Evolutionary conservation across 768 basidiomycete genomes (phyloP), one percentile per base, ranked within the genome.

Genomic region (Tylopilus sp.): DNA sequence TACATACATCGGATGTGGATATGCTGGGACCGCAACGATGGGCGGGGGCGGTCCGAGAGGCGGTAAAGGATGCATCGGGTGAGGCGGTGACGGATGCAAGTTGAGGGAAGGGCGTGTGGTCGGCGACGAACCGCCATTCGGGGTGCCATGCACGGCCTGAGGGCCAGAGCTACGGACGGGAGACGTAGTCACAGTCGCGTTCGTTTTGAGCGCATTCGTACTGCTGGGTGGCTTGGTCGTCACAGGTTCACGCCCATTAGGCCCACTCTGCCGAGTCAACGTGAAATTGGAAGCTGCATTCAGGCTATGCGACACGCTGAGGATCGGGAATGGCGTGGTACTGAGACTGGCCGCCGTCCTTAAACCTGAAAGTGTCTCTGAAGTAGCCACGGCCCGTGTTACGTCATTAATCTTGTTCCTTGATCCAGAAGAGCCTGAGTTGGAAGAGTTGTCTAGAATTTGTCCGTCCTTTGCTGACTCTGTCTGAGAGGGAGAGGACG

Each of bases 271-370:
- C 6, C 44, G 43, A 4, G 26, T 13, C 10, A 5, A 9, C 35
- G 47, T 22, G 28, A 42, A 18, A 18, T 47, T 21, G 23, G 51
- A 41, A 13, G 17, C 12, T 15, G 22, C 8, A 28, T 8, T 28
- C 28, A 7, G 17, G 3, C 28, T 33, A 18, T 33, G 51, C 26
- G 63, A 46, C 12, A 45, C 55, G 17, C 44, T 62, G 21, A 64
- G 53, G 9, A 64, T 63, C 10, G 60, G 57, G 15, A 64, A 64
- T 4, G 62, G 63, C 1, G 51, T 58, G 17, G 58, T 30, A 41
- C 30, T 7, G 10, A 18, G 13, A 0, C 28, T 47, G 0, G 44
- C 17, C 31, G 47, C 13, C 21, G 44, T 50, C 23, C 26, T 42
- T 8, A 47, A n/a, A 28, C 15, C 39, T 13, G 60, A 33, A 36